Percentiles rank a stretch among this genome's conserved stretches.
phyloP scores from a whole-genome alignment of 805 yeast genomes.

The Yamadazyma laniorum region DNA sequence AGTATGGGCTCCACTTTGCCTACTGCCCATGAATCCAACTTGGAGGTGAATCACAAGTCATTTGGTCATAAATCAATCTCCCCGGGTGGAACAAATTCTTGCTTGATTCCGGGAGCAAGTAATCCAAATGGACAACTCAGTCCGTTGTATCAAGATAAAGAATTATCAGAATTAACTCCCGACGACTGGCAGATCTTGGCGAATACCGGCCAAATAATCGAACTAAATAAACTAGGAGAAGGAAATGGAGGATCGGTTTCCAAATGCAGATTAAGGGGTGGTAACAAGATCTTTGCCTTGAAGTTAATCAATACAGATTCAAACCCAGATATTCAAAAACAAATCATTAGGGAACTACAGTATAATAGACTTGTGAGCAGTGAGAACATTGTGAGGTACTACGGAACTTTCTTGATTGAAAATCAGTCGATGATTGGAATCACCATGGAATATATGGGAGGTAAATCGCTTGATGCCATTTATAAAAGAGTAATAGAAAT shows the following conservation, averaged over 20 bases:
- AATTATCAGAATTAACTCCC: conserved; percentile 51
- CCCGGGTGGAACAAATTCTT: conserved; percentile 1
- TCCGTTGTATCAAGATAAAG: conserved; percentile 10
- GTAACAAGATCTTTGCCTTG: conserved; percentile 74
- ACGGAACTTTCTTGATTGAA: conserved; percentile 85
- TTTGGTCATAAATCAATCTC: too few relatives aligned
- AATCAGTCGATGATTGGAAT: conserved; percentile 80
- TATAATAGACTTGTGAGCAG: conserved; percentile 81
- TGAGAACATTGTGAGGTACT: conserved; percentile 84
- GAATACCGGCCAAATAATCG: conserved; percentile 58
- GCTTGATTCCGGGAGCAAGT: conserved; percentile 5
- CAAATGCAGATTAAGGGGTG: conserved; percentile 62
- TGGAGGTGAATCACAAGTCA: neutral
- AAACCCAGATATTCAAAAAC: conserved; percentile 84
- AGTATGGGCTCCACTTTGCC: neutral
- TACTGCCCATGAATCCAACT: neutral
- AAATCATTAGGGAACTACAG: conserved; percentile 85
- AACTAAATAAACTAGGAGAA: conserved; percentile 78
- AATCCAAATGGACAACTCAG: conserved; percentile 10
- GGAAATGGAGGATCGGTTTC: conserved; percentile 93
- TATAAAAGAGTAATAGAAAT: conserved; percentile 69
- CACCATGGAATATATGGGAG: conserved; percentile 98
- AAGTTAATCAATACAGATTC: conserved; percentile 73
- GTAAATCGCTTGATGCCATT: conserved; percentile 86
- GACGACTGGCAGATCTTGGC: conserved; percentile 72